Conservation (phyloP, 208 protist species). For the Acanthamoeba castellanii region DNA sequence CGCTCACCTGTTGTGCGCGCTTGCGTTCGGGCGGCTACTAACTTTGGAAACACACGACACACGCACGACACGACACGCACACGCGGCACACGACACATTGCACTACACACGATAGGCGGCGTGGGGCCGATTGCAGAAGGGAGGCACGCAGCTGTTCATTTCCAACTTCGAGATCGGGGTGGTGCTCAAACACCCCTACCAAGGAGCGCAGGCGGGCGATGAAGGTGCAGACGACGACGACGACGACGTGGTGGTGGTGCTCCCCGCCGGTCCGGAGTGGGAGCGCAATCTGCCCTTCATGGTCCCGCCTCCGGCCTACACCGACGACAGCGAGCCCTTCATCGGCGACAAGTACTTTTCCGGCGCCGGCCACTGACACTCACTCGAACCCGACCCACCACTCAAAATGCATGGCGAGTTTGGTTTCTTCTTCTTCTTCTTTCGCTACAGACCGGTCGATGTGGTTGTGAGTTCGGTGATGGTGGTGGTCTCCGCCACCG, state of each 20-base stretch:
- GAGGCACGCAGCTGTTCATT: conserved; percentile 69
- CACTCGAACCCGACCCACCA: too few species aligned
- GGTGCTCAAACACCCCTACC: conserved; percentile 65
- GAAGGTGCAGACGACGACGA: background rate
- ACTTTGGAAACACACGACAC: too few species aligned
- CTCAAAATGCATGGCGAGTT: too few species aligned
- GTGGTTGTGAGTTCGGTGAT: too few species aligned
- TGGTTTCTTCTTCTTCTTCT: too few species aligned
- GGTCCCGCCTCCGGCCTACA: conserved; percentile 1
- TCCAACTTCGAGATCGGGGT: conserved; percentile 80
- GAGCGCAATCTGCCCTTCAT: conserved; percentile 21
- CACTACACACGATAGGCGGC: conserved; percentile 40
- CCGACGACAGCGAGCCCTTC: background rate
- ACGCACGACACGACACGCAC: too few species aligned
- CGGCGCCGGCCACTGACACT: too few species aligned
- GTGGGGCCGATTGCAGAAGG: conserved; percentile 77
- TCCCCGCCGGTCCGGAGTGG: background rate
- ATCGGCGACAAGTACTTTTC: background rate
- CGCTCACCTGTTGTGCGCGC: background rate
- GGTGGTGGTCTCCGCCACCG: background rate
- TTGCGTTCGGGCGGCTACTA: background rate
- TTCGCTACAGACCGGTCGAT: too few species aligned
- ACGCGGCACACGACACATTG: too few species aligned
- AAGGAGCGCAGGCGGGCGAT: background rate
- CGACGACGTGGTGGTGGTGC: background rate